Evolutionary conservation across 202 grass and related monocot species (phyloP), one percentile per base, ranked within the genome.

Genomic region (Zoysia matrella): DNA sequence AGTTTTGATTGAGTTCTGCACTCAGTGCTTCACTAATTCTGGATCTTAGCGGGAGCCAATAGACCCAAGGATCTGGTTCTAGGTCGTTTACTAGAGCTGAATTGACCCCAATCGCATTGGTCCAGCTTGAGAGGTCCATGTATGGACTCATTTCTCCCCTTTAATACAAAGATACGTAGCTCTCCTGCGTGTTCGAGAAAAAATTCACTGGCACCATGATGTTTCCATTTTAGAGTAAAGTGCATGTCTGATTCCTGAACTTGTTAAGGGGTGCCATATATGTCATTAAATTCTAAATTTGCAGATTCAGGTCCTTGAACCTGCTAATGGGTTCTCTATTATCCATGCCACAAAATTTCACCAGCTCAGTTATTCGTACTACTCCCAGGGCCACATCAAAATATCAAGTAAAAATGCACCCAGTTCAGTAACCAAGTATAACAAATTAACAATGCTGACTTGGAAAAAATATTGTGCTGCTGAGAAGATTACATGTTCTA

Each of bases 1-100:
- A 54, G 50, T 82, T 78, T 6, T 83, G 36, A 69, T 60, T 66
- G 8, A 57, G 3, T 11, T 81, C 11, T 11, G 11, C 42, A 40
- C 47, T n/a, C 55, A 11, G 18, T 78, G 49, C 4, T 0, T 36
- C 22, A 77, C 30, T 42, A 8, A 62, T 4, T 62, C 18, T 36
- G 30, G 30, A 36, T 36, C 30, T 36, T 36, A 36, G 30, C 30
- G 30, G 30, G 30, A 36, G 30, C 30, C 30, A 36, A 36, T 36
- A 36, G 30, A 1, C 30, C 30, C 30, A 36, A 36, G 30, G 30
- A 36, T 36, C 30, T 36, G 30, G 30, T 36, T 36, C 30, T 36
- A 36, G 30, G 30, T 36, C 30, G 30, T 36, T 36, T 36, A 36
- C 30, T 36, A 36, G 30, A 36, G 30, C 30, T 36, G 30, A 36